Evolutionary conservation across 495 filamentous ascomycete species (phyloP).

Genomic region (Xylaria palmicola): DNA sequence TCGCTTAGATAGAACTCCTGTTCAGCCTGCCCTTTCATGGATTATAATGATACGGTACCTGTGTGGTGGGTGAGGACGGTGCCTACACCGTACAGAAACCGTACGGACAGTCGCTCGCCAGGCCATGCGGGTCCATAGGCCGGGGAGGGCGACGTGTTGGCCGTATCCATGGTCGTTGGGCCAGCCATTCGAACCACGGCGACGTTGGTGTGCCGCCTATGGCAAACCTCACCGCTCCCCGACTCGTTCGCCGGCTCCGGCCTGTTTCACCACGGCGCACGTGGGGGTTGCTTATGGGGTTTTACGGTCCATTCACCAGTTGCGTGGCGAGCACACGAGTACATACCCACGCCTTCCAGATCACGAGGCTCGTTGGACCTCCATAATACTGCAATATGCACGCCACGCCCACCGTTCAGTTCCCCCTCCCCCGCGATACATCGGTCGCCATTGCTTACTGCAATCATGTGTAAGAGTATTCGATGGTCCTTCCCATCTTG

Average conservation of each 20-base stretch:
- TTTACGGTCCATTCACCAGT: not conserved
- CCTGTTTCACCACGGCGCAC: conserved; percentile 15
- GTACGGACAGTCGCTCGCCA: not conserved
- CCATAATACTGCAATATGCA: conserved; percentile 13
- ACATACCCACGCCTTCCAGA: not conserved
- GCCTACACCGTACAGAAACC: not conserved
- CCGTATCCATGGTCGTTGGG: no score
- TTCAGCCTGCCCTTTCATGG: no score
- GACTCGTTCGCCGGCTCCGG: conserved; percentile 14
- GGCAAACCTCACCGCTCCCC: conserved; percentile 9
- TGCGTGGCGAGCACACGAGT: not conserved
- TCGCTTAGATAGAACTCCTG: not conserved
- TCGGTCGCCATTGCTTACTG: conserved; percentile 6
- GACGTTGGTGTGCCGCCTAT: not conserved
- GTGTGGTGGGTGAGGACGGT: no score
- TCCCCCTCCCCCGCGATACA: not conserved
- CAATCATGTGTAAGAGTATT: not conserved
- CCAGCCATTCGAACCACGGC: not conserved
- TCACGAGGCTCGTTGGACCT: conserved; percentile 18
- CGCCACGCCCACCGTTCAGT: not conserved
- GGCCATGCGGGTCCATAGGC: no score
- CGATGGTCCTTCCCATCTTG: conserved; percentile 3
- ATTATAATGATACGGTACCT: no score
- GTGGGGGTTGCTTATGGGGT: conserved; percentile 13
- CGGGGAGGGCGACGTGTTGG: no score